These are phyloP conservation scores for Lignosus rhinocerotis DNA, from an alignment of 1,284 basidiomycete species.

Conservation along the genomic window DNA sequence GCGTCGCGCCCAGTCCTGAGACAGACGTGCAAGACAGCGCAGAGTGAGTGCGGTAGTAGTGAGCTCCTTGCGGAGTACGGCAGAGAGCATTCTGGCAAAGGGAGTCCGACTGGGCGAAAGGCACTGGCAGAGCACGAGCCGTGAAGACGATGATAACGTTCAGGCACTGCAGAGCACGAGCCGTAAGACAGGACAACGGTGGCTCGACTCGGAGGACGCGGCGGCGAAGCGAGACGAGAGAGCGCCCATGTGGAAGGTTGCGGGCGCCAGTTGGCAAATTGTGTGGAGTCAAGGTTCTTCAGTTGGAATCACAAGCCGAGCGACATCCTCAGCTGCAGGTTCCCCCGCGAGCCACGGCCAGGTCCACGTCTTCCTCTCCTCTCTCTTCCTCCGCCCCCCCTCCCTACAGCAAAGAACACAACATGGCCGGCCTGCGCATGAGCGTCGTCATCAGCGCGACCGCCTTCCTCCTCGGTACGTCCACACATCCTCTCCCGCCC, in stretches of 20 bases:
- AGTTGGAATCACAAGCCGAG: constrained; percentile 24
- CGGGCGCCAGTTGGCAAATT: no score
- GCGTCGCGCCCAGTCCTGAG: constrained; percentile 13
- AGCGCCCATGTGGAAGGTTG: no score
- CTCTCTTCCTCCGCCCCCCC: constrained; percentile 8
- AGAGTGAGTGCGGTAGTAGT: constrained; percentile 1
- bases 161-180: no score
- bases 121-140: no score
- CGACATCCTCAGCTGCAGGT: no score
- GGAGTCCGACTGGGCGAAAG: no score
- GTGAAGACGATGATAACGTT: neutral
- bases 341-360: neutral
- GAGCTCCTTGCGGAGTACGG: constrained; percentile 3
- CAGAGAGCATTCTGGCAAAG: constrained; percentile 7
- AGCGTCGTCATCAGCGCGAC: constrained; percentile 72
- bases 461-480: constrained; percentile 76
- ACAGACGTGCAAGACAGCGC: constrained; percentile 4
- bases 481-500: neutral
- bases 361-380: constrained; percentile 5
- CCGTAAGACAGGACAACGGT: no score
- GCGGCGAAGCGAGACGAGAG: no score
- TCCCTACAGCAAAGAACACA: neutral
- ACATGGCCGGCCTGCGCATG: constrained; percentile 57
- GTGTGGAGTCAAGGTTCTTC: no score
- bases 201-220: no score